phyloP scores from a whole-genome alignment of 1,284 basidiomycete species.

The Austropuccinia psidii region DNA sequence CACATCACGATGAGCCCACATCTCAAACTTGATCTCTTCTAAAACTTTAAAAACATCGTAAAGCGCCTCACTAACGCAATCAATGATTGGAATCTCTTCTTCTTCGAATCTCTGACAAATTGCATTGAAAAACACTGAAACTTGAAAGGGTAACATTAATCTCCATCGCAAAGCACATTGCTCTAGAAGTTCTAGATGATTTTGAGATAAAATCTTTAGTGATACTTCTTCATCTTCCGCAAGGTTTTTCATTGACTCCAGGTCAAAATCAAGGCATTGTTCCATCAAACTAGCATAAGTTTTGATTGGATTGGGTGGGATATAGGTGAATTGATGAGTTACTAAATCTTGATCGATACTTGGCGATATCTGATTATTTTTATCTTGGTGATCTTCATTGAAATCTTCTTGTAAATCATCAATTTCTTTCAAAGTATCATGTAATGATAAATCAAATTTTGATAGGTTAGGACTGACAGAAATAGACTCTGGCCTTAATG shows the following conservation, averaged over 20 bases:
- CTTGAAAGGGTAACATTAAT: constrained; percentile 68
- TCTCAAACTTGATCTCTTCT: constrained; percentile 55
- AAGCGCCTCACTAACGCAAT: constrained; percentile 85
- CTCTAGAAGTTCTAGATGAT: constrained; percentile 73
- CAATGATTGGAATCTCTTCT: constrained; percentile 74
- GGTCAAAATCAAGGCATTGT: constrained; percentile 72
- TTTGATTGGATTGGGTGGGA: constrained; percentile 77
- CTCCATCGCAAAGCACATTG: constrained; percentile 87
- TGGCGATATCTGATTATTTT: neutral
- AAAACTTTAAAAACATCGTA: constrained; percentile 63
- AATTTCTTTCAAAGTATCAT: constrained; percentile 19
- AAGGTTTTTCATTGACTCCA: constrained; percentile 80
- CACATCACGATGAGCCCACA: constrained; percentile 74
- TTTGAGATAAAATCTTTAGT: constrained; percentile 74
- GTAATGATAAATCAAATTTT: neutral
- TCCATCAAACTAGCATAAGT: constrained; percentile 78
- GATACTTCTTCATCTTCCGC: constrained; percentile 95
- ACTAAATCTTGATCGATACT: neutral
- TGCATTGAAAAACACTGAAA: constrained; percentile 72
- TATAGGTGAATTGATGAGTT: constrained; percentile 58
- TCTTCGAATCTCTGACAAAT: constrained; percentile 81
- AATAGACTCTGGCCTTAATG: constrained; percentile 17
- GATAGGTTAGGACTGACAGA: neutral
- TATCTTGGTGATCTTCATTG: neutral
- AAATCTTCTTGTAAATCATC: neutral